Conservation (phyloP, 768 basidiomycete species). For the Tylopilus rubrobrunneus region DNA sequence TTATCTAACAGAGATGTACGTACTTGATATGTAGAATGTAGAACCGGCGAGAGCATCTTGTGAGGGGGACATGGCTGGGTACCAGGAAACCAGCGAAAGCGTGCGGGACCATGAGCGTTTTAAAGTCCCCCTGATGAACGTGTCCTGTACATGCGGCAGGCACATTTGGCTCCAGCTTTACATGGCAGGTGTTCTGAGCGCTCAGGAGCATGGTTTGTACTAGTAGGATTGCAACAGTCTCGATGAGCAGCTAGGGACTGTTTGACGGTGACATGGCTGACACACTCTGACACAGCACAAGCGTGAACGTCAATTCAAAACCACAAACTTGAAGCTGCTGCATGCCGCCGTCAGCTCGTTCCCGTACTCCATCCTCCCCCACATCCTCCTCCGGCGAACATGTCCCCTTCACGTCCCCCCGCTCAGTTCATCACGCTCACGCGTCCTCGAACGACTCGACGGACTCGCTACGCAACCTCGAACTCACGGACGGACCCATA, state of each 20-base stretch:
- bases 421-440: not conserved
- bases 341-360: slow-evolving; percentile 20
- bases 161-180: not conserved
- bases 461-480: slow-evolving; percentile 74
- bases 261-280: not conserved
- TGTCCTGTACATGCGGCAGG: not conserved
- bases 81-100: not conserved
- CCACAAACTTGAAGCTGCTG: not conserved
- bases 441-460: slow-evolving; percentile 48
- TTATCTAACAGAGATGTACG: not conserved
- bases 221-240: too few relatives aligned
- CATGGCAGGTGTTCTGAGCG: not conserved
- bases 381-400: slow-evolving; percentile 11
- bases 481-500: slow-evolving; percentile 64
- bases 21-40: slow-evolving; percentile 4
- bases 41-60: not conserved
- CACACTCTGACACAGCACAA: not conserved
- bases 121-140: not conserved
- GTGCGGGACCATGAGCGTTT: not conserved
- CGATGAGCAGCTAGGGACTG: not conserved
- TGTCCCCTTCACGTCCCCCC: slow-evolving; percentile 5
- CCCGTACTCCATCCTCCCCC: slow-evolving; percentile 14
- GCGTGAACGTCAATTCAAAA: not conserved
- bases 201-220: not conserved
- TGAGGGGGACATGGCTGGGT: slow-evolving; percentile 1